A percentile compares a stretch with the other conserved stretches of the same genome.
phyloP scores from a whole-genome alignment of 805 yeast genomes.

The Lipomyces yamadae region DNA sequence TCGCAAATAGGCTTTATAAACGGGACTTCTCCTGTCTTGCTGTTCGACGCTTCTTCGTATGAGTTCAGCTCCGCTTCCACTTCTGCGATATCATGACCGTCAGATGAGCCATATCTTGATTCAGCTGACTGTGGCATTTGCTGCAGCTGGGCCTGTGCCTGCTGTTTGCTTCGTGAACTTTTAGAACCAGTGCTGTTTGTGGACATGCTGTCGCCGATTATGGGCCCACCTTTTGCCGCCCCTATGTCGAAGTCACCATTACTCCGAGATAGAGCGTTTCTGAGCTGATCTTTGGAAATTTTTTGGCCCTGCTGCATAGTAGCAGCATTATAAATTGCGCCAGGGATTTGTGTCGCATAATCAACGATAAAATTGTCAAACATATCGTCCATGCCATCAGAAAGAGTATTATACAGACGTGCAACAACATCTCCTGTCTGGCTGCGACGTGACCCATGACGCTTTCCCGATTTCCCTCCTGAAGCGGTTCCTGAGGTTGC shows the following conservation, averaged over 20 bases:
- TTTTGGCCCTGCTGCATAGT: neutral
- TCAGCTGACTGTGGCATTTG: conserved; percentile 7
- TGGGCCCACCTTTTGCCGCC: conserved; percentile 11
- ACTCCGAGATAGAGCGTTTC: conserved; percentile 16
- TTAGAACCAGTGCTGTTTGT: conserved; percentile 3
- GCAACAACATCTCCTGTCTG: conserved; percentile 30
- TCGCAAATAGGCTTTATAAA: conserved; percentile 86
- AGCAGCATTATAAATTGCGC: conserved; percentile 21
- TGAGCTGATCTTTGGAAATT: neutral
- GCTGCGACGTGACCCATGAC: neutral
- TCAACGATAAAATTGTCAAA: conserved; percentile 35
- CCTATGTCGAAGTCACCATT: conserved; percentile 14
- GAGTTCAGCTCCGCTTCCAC: conserved; percentile 54
- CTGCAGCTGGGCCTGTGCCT: neutral
- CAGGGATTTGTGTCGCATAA: conserved; percentile 27
- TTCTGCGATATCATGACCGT: conserved; percentile 28
- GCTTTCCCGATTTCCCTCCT: neutral
- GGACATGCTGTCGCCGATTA: neutral
- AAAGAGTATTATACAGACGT: conserved; percentile 25
- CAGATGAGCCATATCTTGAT: neutral
- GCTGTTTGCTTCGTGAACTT: conserved; percentile 8
- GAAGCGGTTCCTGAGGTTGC: conserved; percentile 13
- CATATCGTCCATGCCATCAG: conserved; percentile 37
- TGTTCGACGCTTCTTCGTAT: conserved; percentile 50
- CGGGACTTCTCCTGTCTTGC: conserved; percentile 47